Base-by-base conservation (phyloP, 306 rosid genomes). In the Fragaria iinumae region DNA sequence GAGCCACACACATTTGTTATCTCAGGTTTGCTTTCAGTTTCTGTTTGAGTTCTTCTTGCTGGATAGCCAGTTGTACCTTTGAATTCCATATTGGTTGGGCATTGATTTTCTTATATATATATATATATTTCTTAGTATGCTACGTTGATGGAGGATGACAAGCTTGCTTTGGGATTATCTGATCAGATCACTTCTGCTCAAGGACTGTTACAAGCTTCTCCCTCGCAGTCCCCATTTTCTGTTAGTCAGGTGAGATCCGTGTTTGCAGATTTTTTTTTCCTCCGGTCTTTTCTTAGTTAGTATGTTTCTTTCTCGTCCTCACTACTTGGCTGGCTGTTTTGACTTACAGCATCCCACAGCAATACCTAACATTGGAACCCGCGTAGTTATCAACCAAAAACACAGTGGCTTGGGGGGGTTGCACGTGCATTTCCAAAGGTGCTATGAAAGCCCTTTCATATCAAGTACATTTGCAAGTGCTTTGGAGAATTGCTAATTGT, bases 371-470 rank as follows among this genome's bases (percentile, higher is more conserved):
- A 91, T 96, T 59, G 93, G 90, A 65, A 88, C 92, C 71, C 99
- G 88, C 18, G 91, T 96, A 72, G 53, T 96, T 71, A 96, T 96
- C 84, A 96, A 96, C 85, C 90, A 71, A 81, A 93, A 96, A 81
- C 97, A 92, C 68, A 87, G 68, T 83, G 50, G 81, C 77, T 82
- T 76, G 48, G 98, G 98, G 47, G 97, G 98, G 29, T 81, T 96
- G 89, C 97, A 93, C 55, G 47, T 86, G 64, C 98, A 88, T 87
- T 96, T 96, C 73, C 98, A 93, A 88, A 91, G 99, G 98, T 14
- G 77, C 77, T 62, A 10, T 52, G 41, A 62, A 63, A 21, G 44
- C 34, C 38, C 71, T 66, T 77, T 77, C 73, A 60, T 62, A 23
- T 78, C 72, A 13, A 72, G 23, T 80, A 27, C 32, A n/a, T 56